These are phyloP conservation scores for Pseudopithomyces maydicus DNA, from an alignment of 2,329 filamentous ascomycete species.

Conservation along the genomic window DNA sequence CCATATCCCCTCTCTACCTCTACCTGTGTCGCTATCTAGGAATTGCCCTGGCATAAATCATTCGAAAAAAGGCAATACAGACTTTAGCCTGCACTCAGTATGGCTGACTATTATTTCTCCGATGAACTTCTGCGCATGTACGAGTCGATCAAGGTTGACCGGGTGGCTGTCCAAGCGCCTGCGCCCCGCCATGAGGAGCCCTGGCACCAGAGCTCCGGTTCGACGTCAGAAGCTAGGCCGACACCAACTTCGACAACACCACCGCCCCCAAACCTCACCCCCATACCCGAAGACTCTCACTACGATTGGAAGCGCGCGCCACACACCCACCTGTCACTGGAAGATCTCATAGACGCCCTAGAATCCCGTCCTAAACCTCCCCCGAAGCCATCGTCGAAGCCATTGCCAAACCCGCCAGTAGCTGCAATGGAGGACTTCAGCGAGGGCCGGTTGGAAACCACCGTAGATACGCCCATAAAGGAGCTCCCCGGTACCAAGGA, in stretches of 20 bases:
- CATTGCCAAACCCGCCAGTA: slow-evolving; percentile 22
- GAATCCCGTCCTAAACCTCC: not conserved
- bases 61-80: too few species aligned
- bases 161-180: slow-evolving; percentile 12
- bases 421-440: slow-evolving; percentile 34
- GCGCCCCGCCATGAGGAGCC: slow-evolving; percentile 5
- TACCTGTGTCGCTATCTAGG: too few species aligned
- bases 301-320: slow-evolving; percentile 10
- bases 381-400: not conserved
- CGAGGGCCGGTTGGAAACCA: slow-evolving; percentile 80
- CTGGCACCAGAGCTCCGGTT: slow-evolving; percentile 11
- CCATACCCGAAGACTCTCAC: slow-evolving; percentile 4
- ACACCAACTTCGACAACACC: slow-evolving; percentile 6
- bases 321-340: not conserved
- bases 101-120: not conserved
- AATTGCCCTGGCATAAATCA: too few species aligned
- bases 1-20: too few species aligned
- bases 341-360: not conserved
- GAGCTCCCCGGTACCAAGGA: slow-evolving; percentile 97
- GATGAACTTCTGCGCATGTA: slow-evolving; percentile 1
- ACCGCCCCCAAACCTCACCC: not conserved
- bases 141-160: slow-evolving; percentile 6
- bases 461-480: slow-evolving; percentile 82
- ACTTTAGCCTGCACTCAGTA: not conserved
- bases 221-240: slow-evolving; percentile 19